These are phyloP conservation scores for Microbotryum saponariae DNA, from an alignment of 1,284 basidiomycete species.

Conservation along the genomic window DNA sequence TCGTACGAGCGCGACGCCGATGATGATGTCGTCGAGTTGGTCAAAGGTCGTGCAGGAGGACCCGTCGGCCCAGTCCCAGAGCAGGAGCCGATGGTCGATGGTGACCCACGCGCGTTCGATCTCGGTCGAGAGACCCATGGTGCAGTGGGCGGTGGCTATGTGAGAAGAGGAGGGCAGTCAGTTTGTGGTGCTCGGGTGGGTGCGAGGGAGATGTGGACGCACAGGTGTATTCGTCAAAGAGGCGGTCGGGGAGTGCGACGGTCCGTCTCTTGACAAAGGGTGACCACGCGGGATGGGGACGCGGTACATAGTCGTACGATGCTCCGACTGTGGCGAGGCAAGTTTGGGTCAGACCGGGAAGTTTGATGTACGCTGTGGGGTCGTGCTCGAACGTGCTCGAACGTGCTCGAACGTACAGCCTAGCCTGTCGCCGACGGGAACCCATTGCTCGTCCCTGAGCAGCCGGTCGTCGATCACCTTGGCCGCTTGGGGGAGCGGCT, in stretches of 20 bases:
- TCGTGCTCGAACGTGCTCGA: too few species aligned
- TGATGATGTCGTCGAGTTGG: constrained; percentile 67
- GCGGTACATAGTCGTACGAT: constrained; percentile 55
- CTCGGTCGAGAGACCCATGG: constrained; percentile 85
- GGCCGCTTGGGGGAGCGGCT: constrained; percentile 1
- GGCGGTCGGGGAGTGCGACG: constrained; percentile 67
- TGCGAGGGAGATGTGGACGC: constrained; percentile 31
- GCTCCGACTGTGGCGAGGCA: constrained; percentile 17
- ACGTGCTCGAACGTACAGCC: constrained; percentile 13
- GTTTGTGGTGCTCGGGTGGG: constrained; percentile 40
- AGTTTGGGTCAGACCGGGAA: not conserved
- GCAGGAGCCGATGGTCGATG: constrained; percentile 84
- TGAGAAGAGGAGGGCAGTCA: constrained; percentile 38
- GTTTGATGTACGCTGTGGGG: not conserved
- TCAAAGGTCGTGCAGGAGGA: constrained; percentile 82
- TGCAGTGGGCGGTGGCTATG: constrained; percentile 30
- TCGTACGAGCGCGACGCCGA: constrained; percentile 68
- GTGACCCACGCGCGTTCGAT: constrained; percentile 94
- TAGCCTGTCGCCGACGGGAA: constrained; percentile 18
- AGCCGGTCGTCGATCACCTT: constrained; percentile 25
- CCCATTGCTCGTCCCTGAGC: constrained; percentile 17
- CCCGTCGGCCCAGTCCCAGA: constrained; percentile 96
- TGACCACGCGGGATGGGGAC: constrained; percentile 65
- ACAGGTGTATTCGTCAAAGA: constrained; percentile 77
- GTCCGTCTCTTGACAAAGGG: constrained; percentile 72